Evolutionary conservation across 192 early-diverging fungal species (phyloP), one percentile per base, ranked within the genome.

Genomic region (Linnemannia schmuckeri): DNA sequence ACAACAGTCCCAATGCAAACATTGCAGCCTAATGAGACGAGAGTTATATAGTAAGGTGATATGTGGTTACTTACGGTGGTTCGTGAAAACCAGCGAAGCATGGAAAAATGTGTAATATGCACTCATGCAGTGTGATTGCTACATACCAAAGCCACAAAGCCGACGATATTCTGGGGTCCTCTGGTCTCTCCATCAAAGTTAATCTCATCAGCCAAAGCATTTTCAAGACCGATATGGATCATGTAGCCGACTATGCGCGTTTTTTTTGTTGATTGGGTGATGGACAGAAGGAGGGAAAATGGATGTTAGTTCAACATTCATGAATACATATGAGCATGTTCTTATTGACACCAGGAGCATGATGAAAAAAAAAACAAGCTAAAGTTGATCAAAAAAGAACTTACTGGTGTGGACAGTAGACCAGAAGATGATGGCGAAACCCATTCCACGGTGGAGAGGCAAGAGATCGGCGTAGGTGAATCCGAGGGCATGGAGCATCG

Each of bases 131-230:
- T 66, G 0, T 15, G 61, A 30, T 10, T 20, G 42, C 9, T 30
- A 38, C 72, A n/a, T 66, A 66, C 61, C 61, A 66, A 66, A 1
- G 79, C 79, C 5, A 77, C 40, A 41, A 80, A 61, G 8, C 79
- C 84, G 70, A 86, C 68, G 44, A 86, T 37, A 49, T 86, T 86
- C 40, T 86, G 84, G 1, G 84, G 84, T 27, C 84, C 84, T 57
- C 84, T 75, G 10, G 84, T 86, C 0, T 72, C 69, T 27, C 84
- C 84, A n/a, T 86, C 84, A 80, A 86, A 86, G 75, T 81, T 86
- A 71, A 86, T 74, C 22, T 80, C 18, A 0, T 13, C 27, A 63
- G 71, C 66, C 47, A 86, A 86, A 24, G 20, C 75, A 35, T 86
- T 49, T 55, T 78, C 68, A 40, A 78, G 74, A 8, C 76, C 30